Evolutionary conservation across 2,329 filamentous ascomycete genomes (phyloP).

Genomic region (Beauveria medogensis): DNA sequence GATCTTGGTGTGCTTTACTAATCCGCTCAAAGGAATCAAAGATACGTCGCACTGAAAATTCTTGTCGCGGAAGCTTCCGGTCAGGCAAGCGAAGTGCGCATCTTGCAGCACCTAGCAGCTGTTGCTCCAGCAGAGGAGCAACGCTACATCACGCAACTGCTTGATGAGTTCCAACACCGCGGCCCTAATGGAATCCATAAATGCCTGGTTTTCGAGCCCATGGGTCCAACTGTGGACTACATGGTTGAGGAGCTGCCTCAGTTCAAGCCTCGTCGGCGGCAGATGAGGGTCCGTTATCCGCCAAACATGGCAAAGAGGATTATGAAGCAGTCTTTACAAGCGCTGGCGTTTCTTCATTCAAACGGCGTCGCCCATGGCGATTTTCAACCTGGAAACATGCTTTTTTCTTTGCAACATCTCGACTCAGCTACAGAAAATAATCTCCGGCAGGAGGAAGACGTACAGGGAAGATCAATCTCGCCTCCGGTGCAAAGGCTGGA

Average conservation of each 20-base stretch:
- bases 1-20: background rate
- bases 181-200: conserved; percentile 26
- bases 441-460: conserved; percentile 20
- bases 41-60: conserved; percentile 22
- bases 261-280: conserved; percentile 20
- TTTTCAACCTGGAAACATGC: conserved; percentile 29
- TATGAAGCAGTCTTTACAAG: conserved; percentile 30
- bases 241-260: conserved; percentile 27
- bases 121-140: conserved; percentile 15
- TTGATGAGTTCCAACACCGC: conserved; percentile 21
- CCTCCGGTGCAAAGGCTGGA: conserved; percentile 22
- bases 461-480: conserved; percentile 17
- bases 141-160: conserved; percentile 23
- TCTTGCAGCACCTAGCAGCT: conserved; percentile 15
- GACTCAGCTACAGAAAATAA: conserved; percentile 17
- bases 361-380: conserved; percentile 32
- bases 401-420: conserved; percentile 25
- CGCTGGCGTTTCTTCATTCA: conserved; percentile 30
- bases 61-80: conserved; percentile 14
- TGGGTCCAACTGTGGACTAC: conserved; percentile 30
- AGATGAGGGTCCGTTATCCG: conserved; percentile 28
- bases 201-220: conserved; percentile 24
- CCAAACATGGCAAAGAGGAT: conserved; percentile 32
- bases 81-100: conserved; percentile 14
- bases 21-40: conserved; percentile 14